Percentiles rank a stretch among this genome's conserved stretches.
Conservation (phyloP, 2,329 filamentous ascomycete species). For the Venturia asperata region DNA sequence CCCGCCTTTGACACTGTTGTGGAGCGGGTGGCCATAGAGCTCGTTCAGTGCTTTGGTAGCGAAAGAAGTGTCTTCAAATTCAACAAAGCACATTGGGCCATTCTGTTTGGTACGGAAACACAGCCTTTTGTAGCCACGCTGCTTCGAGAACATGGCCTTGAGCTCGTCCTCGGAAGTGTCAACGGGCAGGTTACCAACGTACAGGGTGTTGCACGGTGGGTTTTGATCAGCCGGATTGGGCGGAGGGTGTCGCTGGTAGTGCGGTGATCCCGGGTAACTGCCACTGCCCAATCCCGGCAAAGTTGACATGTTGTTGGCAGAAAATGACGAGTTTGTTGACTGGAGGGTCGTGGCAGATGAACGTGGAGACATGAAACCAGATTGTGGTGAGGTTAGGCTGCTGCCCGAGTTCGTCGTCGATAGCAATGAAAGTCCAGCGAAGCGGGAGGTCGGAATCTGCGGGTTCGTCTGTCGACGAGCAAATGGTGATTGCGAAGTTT, state of each 20-base stretch:
- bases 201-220: constrained; percentile 93
- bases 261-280: constrained; percentile 49
- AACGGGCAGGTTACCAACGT: constrained; percentile 91
- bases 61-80: constrained; percentile 89
- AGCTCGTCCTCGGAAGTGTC: constrained; percentile 93
- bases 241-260: constrained; percentile 64
- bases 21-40: constrained; percentile 76
- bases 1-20: constrained; percentile 89
- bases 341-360: constrained; percentile 41
- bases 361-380: constrained; percentile 46
- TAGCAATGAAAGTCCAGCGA: constrained; percentile 64
- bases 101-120: constrained; percentile 94
- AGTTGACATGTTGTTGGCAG: constrained; percentile 26
- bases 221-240: constrained; percentile 95
- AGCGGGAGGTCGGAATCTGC: constrained; percentile 60
- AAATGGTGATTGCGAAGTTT: constrained; percentile 36
- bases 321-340: constrained; percentile 40
- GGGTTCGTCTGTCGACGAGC: constrained; percentile 65
- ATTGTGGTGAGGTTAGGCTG: constrained; percentile 46
- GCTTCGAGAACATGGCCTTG: constrained; percentile 86
- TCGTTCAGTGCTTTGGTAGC: constrained; percentile 88
- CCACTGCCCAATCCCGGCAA: constrained; percentile 44
- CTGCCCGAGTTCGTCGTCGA: constrained; percentile 42
- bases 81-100: constrained; percentile 97
- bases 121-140: constrained; percentile 88